Conservation (phyloP, 192 early-diverging fungal species). For the Coemansia guatemalensis region DNA sequence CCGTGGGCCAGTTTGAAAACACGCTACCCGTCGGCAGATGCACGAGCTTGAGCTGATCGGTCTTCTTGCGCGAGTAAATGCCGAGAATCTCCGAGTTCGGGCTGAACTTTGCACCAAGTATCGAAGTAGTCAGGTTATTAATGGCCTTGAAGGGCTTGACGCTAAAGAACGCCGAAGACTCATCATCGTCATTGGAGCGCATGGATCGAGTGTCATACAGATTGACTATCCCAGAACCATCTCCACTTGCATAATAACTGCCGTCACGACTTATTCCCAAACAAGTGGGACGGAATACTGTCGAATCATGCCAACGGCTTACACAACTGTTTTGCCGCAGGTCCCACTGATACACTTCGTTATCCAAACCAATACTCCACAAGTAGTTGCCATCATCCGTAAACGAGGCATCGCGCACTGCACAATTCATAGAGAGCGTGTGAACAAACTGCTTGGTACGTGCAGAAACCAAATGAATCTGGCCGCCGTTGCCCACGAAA, state of each 20-base stretch:
- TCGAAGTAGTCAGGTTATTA: conserved; percentile 81
- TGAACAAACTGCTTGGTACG: conserved; percentile 86
- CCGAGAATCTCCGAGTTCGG: conserved; percentile 82
- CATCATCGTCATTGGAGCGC: conserved; percentile 6
- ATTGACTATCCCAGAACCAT: conserved; percentile 85
- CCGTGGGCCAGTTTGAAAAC: conserved; percentile 95
- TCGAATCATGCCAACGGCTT: conserved; percentile 80
- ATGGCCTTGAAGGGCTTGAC: conserved; percentile 71
- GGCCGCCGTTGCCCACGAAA: conserved; percentile 77
- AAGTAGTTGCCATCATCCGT: conserved; percentile 75
- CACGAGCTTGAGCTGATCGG: conserved; percentile 78
- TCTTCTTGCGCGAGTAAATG: conserved; percentile 69
- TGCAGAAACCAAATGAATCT: conserved; percentile 75
- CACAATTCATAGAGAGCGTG: conserved; percentile 90
- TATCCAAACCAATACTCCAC: conserved; percentile 77
- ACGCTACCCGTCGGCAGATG: conserved; percentile 81
- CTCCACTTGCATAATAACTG: conserved; percentile 82
- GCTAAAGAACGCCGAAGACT: conserved; percentile 42
- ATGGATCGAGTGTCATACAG: conserved; percentile 63
- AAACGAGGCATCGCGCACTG: conserved; percentile 70
- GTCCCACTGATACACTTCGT: conserved; percentile 91
- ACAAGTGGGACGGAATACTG: conserved; percentile 70
- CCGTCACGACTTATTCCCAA: conserved; percentile 72
- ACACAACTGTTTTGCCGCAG: conserved; percentile 69
- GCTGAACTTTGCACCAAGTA: conserved; percentile 76